These are phyloP conservation scores for Pichia sp. DNA, from an alignment of 1,139 yeast genomes.

Conservation along the genomic window DNA sequence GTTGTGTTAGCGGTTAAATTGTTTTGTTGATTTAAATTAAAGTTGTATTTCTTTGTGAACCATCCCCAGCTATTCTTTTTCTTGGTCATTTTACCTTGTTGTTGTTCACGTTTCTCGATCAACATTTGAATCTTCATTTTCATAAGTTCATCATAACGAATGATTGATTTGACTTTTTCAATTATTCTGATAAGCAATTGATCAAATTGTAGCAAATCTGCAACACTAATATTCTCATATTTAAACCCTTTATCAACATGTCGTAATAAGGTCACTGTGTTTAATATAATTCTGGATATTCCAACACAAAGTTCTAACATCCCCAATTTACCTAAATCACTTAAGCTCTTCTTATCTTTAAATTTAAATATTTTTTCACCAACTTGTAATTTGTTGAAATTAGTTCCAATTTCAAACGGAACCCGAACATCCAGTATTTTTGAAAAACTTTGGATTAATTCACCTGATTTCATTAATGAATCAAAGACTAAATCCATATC, in stretches of 20 bases:
- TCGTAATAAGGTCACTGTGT: slow-evolving; percentile 18
- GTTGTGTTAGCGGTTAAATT: too few relatives aligned
- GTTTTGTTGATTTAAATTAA: too few relatives aligned
- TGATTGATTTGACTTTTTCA: not conserved
- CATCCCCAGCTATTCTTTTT: too few relatives aligned
- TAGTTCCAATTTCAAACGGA: slow-evolving; percentile 12
- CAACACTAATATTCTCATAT: slow-evolving; percentile 8
- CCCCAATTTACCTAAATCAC: slow-evolving; percentile 11
- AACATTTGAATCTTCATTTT: not conserved
- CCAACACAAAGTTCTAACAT: slow-evolving; percentile 17
- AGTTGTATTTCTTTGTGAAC: too few relatives aligned
- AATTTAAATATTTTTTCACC: slow-evolving; percentile 3
- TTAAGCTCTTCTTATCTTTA: not conserved
- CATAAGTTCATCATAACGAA: not conserved
- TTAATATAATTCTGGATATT: slow-evolving; percentile 19
- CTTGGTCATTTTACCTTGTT: too few relatives aligned
- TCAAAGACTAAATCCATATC: slow-evolving; percentile 12
- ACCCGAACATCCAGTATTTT: slow-evolving; percentile 8
- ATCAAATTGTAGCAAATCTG: slow-evolving; percentile 18
- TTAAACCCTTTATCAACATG: slow-evolving; percentile 11
- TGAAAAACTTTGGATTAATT: slow-evolving; percentile 9
- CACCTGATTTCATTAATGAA: slow-evolving; percentile 10
- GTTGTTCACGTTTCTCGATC: too few relatives aligned
- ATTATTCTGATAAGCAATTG: slow-evolving; percentile 11
- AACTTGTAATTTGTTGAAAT: slow-evolving; percentile 3